Evolutionary conservation across 306 rosid species (phyloP).

Genomic region (Pterocarpus santalinus): DNA sequence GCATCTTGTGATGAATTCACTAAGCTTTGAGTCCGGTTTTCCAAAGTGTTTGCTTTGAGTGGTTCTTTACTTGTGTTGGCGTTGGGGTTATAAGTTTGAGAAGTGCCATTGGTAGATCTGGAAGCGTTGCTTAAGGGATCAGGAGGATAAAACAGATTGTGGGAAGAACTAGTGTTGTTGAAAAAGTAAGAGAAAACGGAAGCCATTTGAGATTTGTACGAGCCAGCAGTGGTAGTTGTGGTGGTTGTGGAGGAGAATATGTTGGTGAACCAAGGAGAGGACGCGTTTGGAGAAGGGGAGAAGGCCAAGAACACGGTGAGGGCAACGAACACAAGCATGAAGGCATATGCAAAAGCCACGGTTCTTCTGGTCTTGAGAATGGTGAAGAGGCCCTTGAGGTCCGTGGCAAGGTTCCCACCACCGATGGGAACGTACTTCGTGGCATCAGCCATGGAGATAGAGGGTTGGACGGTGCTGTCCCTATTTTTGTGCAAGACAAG

Average conservation of each 20-base stretch:
- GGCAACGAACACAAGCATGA: constrained; percentile 66
- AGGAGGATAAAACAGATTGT: constrained; percentile 20
- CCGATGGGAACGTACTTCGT: constrained; percentile 65
- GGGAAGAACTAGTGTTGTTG: constrained; percentile 56
- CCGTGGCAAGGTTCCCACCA: constrained; percentile 57
- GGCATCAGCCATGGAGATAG: constrained; percentile 72
- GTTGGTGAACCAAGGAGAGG: constrained; percentile 71
- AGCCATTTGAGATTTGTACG: constrained; percentile 61
- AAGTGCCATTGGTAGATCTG: constrained; percentile 69
- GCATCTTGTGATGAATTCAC: constrained; percentile 30
- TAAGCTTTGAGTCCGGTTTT: constrained; percentile 43
- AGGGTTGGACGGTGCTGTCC: background rate
- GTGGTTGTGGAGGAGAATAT: constrained; percentile 50
- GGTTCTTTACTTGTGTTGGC: constrained; percentile 12
- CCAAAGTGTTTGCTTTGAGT: constrained; percentile 24
- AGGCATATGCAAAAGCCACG: constrained; percentile 68
- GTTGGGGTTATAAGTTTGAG: constrained; percentile 28
- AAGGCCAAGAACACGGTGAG: constrained; percentile 80
- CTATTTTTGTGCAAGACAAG: too few relatives aligned
- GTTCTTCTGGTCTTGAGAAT: constrained; percentile 72
- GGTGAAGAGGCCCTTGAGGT: constrained; percentile 67
- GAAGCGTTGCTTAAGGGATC: constrained; percentile 39
- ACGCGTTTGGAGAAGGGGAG: constrained; percentile 65
- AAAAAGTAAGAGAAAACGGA: constrained; percentile 60
- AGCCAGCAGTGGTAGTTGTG: background rate